These are phyloP conservation scores for Pulveroboletus frians DNA, from an alignment of 768 basidiomycete genomes.

Conservation along the genomic window DNA sequence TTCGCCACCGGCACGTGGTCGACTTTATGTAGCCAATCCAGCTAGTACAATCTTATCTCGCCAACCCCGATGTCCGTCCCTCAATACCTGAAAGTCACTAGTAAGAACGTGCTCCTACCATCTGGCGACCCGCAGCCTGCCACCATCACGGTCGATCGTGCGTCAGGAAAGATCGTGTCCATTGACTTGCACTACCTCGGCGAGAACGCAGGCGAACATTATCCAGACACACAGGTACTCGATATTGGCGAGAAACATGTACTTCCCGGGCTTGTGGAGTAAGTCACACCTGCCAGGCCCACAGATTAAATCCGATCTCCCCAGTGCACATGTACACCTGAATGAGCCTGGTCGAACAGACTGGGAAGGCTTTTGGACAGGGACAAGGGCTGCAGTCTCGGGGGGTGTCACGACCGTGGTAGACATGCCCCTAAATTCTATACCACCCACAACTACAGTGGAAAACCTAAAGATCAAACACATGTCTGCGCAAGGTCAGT, in stretches of 20 bases:
- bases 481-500: constrained; percentile 60
- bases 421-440: constrained; percentile 98
- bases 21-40: no score
- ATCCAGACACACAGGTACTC: constrained; percentile 36
- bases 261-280: constrained; percentile 83
- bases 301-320: not conserved
- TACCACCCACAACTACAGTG: constrained; percentile 91
- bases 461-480: constrained; percentile 69
- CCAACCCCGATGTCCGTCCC: constrained; percentile 9
- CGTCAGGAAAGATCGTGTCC: constrained; percentile 55
- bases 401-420: constrained; percentile 95
- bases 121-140: constrained; percentile 49
- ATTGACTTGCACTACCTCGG: constrained; percentile 36
- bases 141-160: constrained; percentile 55
- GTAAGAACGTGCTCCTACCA: constrained; percentile 56
- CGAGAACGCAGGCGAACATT: constrained; percentile 23
- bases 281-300: constrained; percentile 2
- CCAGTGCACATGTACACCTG: constrained; percentile 84
- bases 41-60: not conserved
- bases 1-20: constrained; percentile 3
- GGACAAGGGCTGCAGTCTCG: constrained; percentile 84
- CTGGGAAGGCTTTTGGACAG: constrained; percentile 93
- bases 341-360: constrained; percentile 91
- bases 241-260: constrained; percentile 56
- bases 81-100: constrained; percentile 40